Evolutionary conservation across 176 grass and related monocot species (phyloP).

Genomic region (Phoenix dactylifera): DNA sequence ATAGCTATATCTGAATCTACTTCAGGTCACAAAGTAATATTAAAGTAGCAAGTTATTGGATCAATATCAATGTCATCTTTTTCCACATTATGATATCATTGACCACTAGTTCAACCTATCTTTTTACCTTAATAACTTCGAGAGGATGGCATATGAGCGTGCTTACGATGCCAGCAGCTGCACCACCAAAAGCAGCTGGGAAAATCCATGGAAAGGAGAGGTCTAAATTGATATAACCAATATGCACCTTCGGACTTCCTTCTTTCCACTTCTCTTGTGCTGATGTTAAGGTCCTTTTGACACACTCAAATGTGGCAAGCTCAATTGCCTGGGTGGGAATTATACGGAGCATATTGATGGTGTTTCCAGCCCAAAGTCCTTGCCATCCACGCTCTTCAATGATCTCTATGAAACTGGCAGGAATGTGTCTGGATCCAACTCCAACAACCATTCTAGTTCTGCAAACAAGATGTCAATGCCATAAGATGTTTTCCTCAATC

Average conservation of each 20-base stretch:
- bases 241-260: conserved; percentile 34
- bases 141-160: conserved; percentile 81
- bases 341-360: conserved; percentile 73
- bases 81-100: too few relatives aligned
- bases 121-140: conserved; percentile 70
- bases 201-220: conserved; percentile 45
- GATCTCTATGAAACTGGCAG: conserved; percentile 52
- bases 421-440: conserved; percentile 67
- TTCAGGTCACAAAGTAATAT: too few relatives aligned
- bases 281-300: conserved; percentile 48
- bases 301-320: conserved; percentile 57
- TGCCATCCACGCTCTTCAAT: conserved; percentile 61
- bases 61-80: too few relatives aligned
- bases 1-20: too few relatives aligned
- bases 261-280: conserved; percentile 52
- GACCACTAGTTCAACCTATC: too few relatives aligned
- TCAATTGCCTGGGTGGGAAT: conserved; percentile 75
- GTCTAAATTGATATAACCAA: conserved; percentile 48
- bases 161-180: conserved; percentile 59
- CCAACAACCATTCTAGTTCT: conserved; percentile 87
- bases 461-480: conserved; percentile 13
- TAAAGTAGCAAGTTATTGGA: too few relatives aligned
- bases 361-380: conserved; percentile 84
- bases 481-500: not conserved
- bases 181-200: conserved; percentile 52